These are phyloP conservation scores for Plenodomus tracheiphilus DNA, from an alignment of 2,329 filamentous ascomycete genomes.

Conservation along the genomic window DNA sequence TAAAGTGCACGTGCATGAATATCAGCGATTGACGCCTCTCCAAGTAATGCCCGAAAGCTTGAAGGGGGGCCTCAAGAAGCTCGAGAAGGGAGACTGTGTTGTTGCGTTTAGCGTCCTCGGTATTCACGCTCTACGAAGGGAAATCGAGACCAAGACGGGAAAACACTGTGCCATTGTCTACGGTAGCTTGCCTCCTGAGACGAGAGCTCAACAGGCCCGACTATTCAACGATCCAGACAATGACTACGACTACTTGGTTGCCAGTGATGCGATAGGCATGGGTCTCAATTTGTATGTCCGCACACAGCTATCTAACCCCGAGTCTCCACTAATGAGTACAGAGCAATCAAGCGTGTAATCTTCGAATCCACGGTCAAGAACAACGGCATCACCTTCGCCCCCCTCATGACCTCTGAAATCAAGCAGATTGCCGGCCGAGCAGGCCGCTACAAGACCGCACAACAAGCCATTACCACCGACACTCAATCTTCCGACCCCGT, in stretches of 20 bases:
- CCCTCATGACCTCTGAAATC: constrained; percentile 73
- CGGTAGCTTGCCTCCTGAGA: constrained; percentile 88
- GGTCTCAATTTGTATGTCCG: constrained; percentile 78
- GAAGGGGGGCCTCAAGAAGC: constrained; percentile 64
- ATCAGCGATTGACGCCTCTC: constrained; percentile 80
- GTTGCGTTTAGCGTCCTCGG: constrained; percentile 82
- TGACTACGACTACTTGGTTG: constrained; percentile 92
- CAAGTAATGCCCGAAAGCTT: constrained; percentile 67
- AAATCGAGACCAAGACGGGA: constrained; percentile 76
- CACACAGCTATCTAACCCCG: not conserved
- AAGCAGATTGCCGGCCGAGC: constrained; percentile 96
- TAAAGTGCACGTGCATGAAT: constrained; percentile 77
- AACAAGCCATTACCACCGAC: constrained; percentile 52
- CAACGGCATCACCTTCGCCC: constrained; percentile 61
- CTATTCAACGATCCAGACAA: constrained; percentile 95
- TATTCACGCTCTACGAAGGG: constrained; percentile 77
- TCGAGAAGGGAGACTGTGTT: constrained; percentile 88
- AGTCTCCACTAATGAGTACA: constrained; percentile 33
- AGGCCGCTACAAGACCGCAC: constrained; percentile 78
- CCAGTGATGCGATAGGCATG: constrained; percentile 97
- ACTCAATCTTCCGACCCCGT: constrained; percentile 13
- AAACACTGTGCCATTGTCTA: constrained; percentile 90
- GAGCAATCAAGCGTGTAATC: constrained; percentile 82
- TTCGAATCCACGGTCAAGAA: constrained; percentile 80
- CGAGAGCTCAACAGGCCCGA: constrained; percentile 84